Percentiles rank a stretch among this genome's conserved stretches.
These are phyloP conservation scores for Xylaria hypoxylon DNA, from an alignment of 2,329 filamentous ascomycete species.

Conservation along the genomic window DNA sequence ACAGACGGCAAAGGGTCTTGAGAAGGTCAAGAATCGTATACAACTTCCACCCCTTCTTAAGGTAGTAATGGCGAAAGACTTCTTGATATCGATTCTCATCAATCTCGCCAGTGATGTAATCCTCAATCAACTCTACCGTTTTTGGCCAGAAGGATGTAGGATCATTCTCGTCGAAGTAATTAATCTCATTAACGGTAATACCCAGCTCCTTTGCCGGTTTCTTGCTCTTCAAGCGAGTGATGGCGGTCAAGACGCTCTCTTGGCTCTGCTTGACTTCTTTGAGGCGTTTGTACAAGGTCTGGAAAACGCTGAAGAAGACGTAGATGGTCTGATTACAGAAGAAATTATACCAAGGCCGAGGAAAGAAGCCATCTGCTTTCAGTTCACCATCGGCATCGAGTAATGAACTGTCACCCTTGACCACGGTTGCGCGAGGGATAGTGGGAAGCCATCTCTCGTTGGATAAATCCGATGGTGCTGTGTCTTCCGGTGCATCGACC, in stretches of 20 bases:
- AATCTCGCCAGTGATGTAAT: constrained; percentile 83
- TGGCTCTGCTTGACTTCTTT: constrained; percentile 85
- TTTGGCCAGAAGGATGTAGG: constrained; percentile 83
- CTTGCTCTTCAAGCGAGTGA: constrained; percentile 76
- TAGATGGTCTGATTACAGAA: constrained; percentile 93
- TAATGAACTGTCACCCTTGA: constrained; percentile 65
- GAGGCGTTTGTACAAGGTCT: constrained; percentile 88
- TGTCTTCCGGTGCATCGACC: constrained; percentile 69
- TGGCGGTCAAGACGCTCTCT: constrained; percentile 76
- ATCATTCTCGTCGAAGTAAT: constrained; percentile 78
- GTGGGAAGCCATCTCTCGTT: constrained; percentile 74
- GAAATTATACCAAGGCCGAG: constrained; percentile 84
- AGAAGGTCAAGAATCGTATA: constrained; percentile 94
- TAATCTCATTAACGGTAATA: constrained; percentile 80
- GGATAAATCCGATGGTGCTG: constrained; percentile 69
- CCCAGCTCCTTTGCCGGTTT: constrained; percentile 88
- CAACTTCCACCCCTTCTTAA: constrained; percentile 90
- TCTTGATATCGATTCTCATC: constrained; percentile 90
- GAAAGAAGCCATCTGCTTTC: constrained; percentile 83
- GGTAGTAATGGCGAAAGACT: constrained; percentile 89
- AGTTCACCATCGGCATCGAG: constrained; percentile 71
- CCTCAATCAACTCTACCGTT: constrained; percentile 86
- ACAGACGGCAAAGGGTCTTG: constrained; percentile 82
- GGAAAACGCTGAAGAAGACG: constrained; percentile 94
- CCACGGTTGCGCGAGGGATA: constrained; percentile 67